Evolutionary conservation across 1,139 yeast genomes (phyloP).

Genomic region (Nadsonia starkeyi-henricii): DNA sequence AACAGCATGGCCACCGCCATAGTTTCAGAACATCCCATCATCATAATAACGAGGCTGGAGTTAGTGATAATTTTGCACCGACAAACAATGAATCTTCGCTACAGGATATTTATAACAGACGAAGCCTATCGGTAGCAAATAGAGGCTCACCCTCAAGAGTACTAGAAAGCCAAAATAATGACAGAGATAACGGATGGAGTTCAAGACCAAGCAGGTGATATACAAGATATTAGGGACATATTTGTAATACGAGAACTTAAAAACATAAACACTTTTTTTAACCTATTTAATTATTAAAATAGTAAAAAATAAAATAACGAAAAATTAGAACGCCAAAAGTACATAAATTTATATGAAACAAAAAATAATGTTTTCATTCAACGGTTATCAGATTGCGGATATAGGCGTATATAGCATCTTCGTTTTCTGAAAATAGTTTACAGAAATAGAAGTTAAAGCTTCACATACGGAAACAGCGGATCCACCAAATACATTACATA

Average conservation of each 20-base stretch:
- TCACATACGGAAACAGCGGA: neutral
- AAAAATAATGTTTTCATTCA: no score
- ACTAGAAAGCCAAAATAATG: no score
- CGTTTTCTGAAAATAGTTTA: neutral
- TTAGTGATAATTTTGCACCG: neutral
- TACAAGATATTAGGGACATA: no score
- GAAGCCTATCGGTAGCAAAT: neutral
- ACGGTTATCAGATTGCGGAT: neutral
- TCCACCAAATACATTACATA: neutral
- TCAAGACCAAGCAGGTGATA: no score
- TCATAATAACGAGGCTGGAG: neutral
- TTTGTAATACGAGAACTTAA: no score
- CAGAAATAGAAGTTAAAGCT: neutral
- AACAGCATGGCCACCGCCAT: neutral
- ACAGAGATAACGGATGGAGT: no score
- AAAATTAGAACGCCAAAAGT: no score
- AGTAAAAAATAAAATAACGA: no score
- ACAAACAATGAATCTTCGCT: neutral
- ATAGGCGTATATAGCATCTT: neutral
- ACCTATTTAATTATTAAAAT: no score
- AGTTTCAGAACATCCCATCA: neutral
- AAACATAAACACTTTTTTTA: no score
- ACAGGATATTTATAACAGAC: neutral
- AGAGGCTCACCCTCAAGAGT: no score
- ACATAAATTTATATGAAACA: no score